Conservation (phyloP, 768 basidiomycete species). For the Boletus sp. region DNA sequence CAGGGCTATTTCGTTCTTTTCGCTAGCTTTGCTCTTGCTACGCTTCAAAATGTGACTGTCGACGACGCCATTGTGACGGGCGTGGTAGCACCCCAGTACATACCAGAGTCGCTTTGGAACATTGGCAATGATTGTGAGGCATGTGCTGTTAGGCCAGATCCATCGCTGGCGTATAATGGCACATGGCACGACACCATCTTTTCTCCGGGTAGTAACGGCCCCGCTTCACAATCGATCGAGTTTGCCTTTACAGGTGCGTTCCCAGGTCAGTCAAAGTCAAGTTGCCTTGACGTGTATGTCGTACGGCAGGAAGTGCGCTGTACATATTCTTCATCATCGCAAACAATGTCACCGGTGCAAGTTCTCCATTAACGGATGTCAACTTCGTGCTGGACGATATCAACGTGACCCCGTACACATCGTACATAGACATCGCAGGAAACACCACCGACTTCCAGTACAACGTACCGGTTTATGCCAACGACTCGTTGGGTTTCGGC, state of each 20-base stretch:
- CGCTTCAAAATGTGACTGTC: conserved; percentile 13
- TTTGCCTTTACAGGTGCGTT: conserved; percentile 14
- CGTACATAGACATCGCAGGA: conserved; percentile 1
- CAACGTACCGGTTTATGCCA: conserved; percentile 15
- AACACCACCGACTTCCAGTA: conserved; percentile 6
- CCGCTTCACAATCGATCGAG: not conserved
- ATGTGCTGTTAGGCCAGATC: not conserved
- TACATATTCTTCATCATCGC: conserved; percentile 21
- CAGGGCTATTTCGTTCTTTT: not conserved
- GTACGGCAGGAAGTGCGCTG: conserved; percentile 8
- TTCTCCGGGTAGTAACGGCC: not conserved
- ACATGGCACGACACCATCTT: conserved; percentile 21
- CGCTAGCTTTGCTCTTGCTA: not conserved
- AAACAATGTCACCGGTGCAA: not conserved
- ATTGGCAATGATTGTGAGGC: not conserved
- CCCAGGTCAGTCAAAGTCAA: not conserved
- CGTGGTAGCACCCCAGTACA: conserved; percentile 1
- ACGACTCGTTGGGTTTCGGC: conserved; percentile 1
- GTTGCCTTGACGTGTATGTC: not conserved
- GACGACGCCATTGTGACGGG: conserved; percentile 16
- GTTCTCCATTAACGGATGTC: not conserved
- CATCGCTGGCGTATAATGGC: not conserved
- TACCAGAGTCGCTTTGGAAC: conserved; percentile 7
- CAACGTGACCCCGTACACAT: not conserved
- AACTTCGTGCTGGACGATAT: conserved; percentile 9